Base-by-base conservation (phyloP, 2,329 filamentous ascomycete genomes). In the Colletotrichum tofieldiae region DNA sequence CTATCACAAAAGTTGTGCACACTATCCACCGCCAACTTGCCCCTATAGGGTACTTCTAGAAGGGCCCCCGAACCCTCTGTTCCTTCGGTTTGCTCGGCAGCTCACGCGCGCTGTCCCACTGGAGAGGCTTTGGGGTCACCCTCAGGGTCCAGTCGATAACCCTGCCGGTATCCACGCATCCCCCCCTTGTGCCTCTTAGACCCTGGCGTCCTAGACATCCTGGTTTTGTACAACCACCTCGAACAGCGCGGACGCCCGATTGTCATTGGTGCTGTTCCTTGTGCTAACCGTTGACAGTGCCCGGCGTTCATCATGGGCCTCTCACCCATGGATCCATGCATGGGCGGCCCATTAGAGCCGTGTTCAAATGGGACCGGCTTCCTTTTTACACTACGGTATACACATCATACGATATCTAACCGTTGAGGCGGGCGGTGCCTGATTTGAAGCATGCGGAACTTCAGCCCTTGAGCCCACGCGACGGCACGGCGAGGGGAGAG, bases 331-430 rank as follows among this genome's bases (percentile, higher is more conserved):
- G 20, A 43, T 54, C 51, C 58, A 68, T 71, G 45, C 59, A 69
- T 49, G 49, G 35, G 11, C 55, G 52, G 52, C 37, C 69, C 58
- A 59, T 55, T 65, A 60, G 69, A 55, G 39, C 45, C 39, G 65
- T 59, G 39, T 64, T 64, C 65, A n/a, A 59, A 59, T 59, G 69
- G 52, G 65, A 61, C 52, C 65, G 45, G 59, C 65, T 72, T 72
- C 59, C 65, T 64, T 69, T 49, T 64, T 63, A 45, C 37, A 69
- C 52, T 69, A 69, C 52, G 52, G 45, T 37, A 60, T 47, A 69
- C 60, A 64, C 59, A 72, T 72, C 69, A 69, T 72, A 72, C 69
- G 69, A 72, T 72, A 59, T 63, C 39, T 49, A 58, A 59, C 59
- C 65, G 47, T 69, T 66, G 52, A 69, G 65, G 69, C 52, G 45